Base-by-base conservation (phyloP, 2,329 filamentous ascomycete genomes). In the Esteya vermicola region DNA sequence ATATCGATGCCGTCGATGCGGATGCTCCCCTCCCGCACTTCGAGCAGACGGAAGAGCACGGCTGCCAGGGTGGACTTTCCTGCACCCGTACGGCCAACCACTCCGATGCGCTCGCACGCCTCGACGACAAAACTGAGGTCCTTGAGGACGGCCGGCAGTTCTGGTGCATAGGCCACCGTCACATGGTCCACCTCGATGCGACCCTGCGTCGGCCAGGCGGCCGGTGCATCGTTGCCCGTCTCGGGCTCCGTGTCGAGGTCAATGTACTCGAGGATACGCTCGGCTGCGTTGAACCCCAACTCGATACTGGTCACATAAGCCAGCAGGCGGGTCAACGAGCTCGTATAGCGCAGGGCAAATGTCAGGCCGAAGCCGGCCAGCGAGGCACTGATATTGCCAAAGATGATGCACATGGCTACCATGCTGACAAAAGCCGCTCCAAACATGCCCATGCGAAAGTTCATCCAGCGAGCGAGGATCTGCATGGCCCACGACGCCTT, bases 31-130 rank as follows among this genome's bases (percentile, higher is more conserved):
- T 52, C 48, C 9, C 54, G 55, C 9, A 66, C 54, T 38, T 68
- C 63, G 5, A 68, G 57, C 0, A 80, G 62, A 10, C 76, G 67
- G 63, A 81, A 80, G 14, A 81, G 61, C 1, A 75, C 70, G 16
- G 67, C 68, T 62, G 78, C 78, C 55, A 80, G 75, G 12, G 68
- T 73, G 8, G 70, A 76, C 53, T 81, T 81, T 31, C 76, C 76
- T 1, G 75, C 75, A 9, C 76, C 76, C 0, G 76, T 80, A 6
- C 76, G 68, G 7, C 76, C 76, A 3, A 80, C 73, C 3, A 81
- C 65, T 19, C 75, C 76, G 40, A 81, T 72, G 26, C 74, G 65
- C 54, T 79, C 74, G n/a, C 75, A 75, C 6, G 57, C 48, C 21
- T 52, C 45, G 25, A 63, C 52, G n/a, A 42, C 47, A 42, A 64